A percentile compares a stretch with the other conserved stretches of the same genome.
phyloP scores from a whole-genome alignment of 2,329 filamentous ascomycete genomes.

The Lachnellula arida region DNA sequence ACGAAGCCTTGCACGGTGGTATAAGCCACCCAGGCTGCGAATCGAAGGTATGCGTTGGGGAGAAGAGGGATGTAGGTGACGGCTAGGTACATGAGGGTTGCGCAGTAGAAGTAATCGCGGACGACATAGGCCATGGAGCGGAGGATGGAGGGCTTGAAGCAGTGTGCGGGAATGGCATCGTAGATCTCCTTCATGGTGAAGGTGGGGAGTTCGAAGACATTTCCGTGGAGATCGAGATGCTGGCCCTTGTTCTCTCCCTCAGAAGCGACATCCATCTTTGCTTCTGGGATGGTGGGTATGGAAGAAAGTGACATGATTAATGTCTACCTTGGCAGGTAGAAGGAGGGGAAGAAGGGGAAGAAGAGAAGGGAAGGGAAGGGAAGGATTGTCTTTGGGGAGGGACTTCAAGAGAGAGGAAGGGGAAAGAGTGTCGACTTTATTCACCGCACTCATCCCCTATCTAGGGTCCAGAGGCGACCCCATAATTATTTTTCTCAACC shows the following conservation, averaged over 20 bases:
- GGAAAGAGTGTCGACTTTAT: too few relatives aligned
- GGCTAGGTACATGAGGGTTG: conserved; percentile 42
- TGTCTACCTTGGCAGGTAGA: neutral
- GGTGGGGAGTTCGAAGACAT: conserved; percentile 31
- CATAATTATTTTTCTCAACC: too few relatives aligned
- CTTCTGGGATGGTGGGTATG: neutral
- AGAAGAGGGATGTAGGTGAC: conserved; percentile 50
- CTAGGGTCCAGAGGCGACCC: too few relatives aligned
- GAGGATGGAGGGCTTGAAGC: conserved; percentile 54
- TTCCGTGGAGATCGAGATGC: conserved; percentile 32
- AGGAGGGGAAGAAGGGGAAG: neutral
- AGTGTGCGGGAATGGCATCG: conserved; percentile 55
- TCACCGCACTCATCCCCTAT: too few relatives aligned
- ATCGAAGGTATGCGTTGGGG: conserved; percentile 41
- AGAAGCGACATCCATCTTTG: neutral
- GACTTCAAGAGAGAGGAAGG: too few relatives aligned
- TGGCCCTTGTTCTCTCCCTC: conserved; percentile 48
- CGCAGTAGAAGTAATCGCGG: conserved; percentile 51
- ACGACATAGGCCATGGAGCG: conserved; percentile 54
- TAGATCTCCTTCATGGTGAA: conserved; percentile 35
- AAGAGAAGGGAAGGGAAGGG: neutral
- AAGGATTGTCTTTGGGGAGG: too few relatives aligned
- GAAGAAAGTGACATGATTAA: neutral
- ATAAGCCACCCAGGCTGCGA: conserved; percentile 53
- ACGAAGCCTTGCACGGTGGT: conserved; percentile 62